phyloP scores from a whole-genome alignment of 495 filamentous ascomycete species.

The Penicillium cinerascens region DNA sequence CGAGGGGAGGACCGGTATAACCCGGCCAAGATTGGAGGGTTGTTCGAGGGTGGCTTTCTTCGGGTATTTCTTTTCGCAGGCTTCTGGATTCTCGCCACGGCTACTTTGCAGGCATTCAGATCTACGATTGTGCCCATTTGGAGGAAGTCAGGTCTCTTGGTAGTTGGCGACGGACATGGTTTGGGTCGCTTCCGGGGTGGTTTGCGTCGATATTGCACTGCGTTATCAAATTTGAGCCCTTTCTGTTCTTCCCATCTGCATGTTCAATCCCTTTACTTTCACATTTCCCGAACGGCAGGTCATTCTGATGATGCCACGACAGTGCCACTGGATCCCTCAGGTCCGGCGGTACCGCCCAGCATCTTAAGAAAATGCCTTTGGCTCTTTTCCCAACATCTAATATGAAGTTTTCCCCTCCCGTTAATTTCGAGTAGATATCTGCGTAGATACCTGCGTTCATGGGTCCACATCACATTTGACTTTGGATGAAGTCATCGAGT shows the following conservation, averaged over 20 bases:
- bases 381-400: conserved; percentile 6
- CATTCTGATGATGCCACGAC: background rate
- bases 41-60: conserved; percentile 14
- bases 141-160: conserved; percentile 18
- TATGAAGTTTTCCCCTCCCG: background rate
- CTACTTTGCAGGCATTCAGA: conserved; percentile 1
- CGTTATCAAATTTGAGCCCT: conserved; percentile 10
- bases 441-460: background rate
- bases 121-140: conserved; percentile 7
- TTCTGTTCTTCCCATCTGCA: conserved; percentile 11
- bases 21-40: conserved; percentile 11
- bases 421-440: background rate
- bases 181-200: conserved; percentile 55
- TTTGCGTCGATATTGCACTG: conserved; percentile 40
- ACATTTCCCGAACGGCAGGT: background rate
- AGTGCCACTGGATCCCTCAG: background rate
- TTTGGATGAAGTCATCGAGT: conserved; percentile 24
- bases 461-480: background rate
- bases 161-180: conserved; percentile 47
- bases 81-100: conserved; percentile 12
- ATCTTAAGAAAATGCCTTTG: background rate
- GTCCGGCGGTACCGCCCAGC: background rate
- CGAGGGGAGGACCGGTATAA: conserved; percentile 20
- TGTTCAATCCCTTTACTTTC: background rate
- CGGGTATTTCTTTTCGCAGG: conserved; percentile 6